These are phyloP conservation scores for Mimosa bimucronata DNA, from an alignment of 306 rosid species.

Conservation along the genomic window DNA sequence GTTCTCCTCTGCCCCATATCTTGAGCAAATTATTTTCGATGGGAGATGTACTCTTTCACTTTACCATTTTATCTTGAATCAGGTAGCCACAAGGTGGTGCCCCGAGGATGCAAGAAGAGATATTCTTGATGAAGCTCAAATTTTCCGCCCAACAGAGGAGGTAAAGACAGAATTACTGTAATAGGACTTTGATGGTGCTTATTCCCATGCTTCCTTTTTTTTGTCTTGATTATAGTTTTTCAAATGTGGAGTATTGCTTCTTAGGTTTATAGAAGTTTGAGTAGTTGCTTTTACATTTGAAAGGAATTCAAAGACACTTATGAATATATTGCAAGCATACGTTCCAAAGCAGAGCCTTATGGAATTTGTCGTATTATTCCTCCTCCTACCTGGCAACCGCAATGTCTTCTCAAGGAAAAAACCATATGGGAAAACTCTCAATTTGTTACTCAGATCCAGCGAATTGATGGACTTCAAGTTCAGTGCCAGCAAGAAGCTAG, in stretches of 20 bases:
- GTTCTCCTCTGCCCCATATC: conserved; percentile 36
- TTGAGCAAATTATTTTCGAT: conserved; percentile 28
- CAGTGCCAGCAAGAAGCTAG: conserved; percentile 39
- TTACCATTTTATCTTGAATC: conserved; percentile 37
- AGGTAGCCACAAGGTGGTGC: conserved; percentile 88
- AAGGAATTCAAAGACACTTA: conserved; percentile 81
- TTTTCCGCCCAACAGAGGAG: conserved; percentile 85
- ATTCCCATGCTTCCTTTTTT: conserved; percentile 35
- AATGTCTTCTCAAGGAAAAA: conserved; percentile 49
- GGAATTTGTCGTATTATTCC: conserved; percentile 93
- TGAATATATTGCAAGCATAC: conserved; percentile 70
- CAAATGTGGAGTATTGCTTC: conserved; percentile 32
- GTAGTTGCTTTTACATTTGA: conserved; percentile 39
- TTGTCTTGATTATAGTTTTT: conserved; percentile 28
- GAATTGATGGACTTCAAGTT: conserved; percentile 65
- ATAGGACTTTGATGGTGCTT: conserved; percentile 16
- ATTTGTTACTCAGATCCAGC: conserved; percentile 65
- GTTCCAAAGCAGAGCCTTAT: conserved; percentile 59
- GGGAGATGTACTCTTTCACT: conserved; percentile 38
- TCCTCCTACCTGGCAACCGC: conserved; percentile 73
- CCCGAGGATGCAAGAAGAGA: conserved; percentile 70
- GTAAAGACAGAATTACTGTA: conserved; percentile 45
- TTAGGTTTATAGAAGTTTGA: conserved; percentile 28
- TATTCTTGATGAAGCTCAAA: conserved; percentile 62
- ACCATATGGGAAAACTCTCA: conserved; percentile 53